These are phyloP conservation scores for Crithidia fasciculata DNA, from an alignment of 208 protist genomes.

Conservation along the genomic window DNA sequence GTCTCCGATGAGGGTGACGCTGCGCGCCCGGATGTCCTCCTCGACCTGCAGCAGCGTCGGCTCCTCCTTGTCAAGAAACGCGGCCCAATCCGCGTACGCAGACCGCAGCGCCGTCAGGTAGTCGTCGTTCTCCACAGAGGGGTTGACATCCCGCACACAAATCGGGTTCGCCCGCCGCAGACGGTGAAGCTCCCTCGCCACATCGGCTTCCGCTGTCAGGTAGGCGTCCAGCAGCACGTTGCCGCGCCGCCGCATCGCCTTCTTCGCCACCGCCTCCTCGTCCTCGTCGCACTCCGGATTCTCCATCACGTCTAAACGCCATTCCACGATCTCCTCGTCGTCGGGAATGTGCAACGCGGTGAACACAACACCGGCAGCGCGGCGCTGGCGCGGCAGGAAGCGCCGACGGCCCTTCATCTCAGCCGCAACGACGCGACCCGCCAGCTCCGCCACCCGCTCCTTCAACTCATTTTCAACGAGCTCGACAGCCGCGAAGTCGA, in stretches of 20 bases:
- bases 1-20: conserved; percentile 41
- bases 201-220: conserved; percentile 22
- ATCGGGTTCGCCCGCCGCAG: conserved; percentile 61
- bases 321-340: conserved; percentile 56
- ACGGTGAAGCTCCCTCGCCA: conserved; percentile 6
- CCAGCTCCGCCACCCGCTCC: conserved; percentile 28
- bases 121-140: conserved; percentile 55
- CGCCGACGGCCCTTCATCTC: conserved; percentile 45
- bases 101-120: conserved; percentile 28
- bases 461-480: background rate
- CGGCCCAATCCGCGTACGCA: conserved; percentile 4
- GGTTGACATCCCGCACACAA: conserved; percentile 71
- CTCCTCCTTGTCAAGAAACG: background rate
- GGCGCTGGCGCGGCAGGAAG: conserved; percentile 35
- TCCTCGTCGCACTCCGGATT: conserved; percentile 29
- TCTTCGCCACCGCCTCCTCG: conserved; percentile 35
- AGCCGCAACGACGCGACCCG: conserved; percentile 6
- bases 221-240: conserved; percentile 40
- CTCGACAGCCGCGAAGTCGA: background rate
- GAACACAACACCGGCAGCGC: conserved; percentile 34
- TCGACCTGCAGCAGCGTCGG: conserved; percentile 29
- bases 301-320: conserved; percentile 39
- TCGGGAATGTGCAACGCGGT: conserved; percentile 37
- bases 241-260: conserved; percentile 37
- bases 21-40: conserved; percentile 24